phyloP scores from a whole-genome alignment of 2,329 filamentous ascomycete species.

The Aaosphaeria pasadenensis region DNA sequence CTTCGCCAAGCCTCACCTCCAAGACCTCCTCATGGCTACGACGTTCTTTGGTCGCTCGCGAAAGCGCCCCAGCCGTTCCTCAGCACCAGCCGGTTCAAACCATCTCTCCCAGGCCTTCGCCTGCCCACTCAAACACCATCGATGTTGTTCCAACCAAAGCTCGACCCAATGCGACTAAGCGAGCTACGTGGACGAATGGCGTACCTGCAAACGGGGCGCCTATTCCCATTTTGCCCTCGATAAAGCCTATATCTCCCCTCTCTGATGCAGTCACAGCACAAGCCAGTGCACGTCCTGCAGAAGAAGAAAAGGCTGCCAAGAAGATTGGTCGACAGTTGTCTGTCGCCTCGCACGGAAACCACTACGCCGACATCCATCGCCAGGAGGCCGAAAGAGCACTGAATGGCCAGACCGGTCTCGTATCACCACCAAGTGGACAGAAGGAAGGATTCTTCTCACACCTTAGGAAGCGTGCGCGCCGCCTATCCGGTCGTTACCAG shows the following conservation, averaged over 20 bases:
- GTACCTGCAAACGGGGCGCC: constrained; percentile 71
- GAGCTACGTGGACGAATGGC: constrained; percentile 91
- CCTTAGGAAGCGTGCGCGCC: constrained; percentile 84
- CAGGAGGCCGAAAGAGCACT: constrained; percentile 89
- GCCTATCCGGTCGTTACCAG: constrained; percentile 88
- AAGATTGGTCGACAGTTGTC: constrained; percentile 96
- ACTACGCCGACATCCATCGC: constrained; percentile 85
- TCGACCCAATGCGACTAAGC: constrained; percentile 66
- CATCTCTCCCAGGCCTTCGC: constrained; percentile 41
- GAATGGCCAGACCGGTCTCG: constrained; percentile 74
- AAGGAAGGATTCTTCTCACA: constrained; percentile 99
- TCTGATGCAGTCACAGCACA: constrained; percentile 90
- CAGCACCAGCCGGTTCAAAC: constrained; percentile 42
- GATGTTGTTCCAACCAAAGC: constrained; percentile 48
- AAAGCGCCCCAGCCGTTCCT: constrained; percentile 61
- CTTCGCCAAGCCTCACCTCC: constrained; percentile 60
- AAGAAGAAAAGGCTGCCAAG: constrained; percentile 66
- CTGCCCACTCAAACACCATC: constrained; percentile 43
- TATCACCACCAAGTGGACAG: constrained; percentile 73
- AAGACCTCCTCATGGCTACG: constrained; percentile 94
- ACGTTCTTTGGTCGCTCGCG: constrained; percentile 83
- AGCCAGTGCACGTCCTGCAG: constrained; percentile 63
- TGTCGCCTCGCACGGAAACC: constrained; percentile 85
- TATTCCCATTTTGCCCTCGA: constrained; percentile 94
- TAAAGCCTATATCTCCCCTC: constrained; percentile 92